These are phyloP conservation scores for Capronia epimyces DNA, from an alignment of 2,329 filamentous ascomycete genomes.

Conservation along the genomic window DNA sequence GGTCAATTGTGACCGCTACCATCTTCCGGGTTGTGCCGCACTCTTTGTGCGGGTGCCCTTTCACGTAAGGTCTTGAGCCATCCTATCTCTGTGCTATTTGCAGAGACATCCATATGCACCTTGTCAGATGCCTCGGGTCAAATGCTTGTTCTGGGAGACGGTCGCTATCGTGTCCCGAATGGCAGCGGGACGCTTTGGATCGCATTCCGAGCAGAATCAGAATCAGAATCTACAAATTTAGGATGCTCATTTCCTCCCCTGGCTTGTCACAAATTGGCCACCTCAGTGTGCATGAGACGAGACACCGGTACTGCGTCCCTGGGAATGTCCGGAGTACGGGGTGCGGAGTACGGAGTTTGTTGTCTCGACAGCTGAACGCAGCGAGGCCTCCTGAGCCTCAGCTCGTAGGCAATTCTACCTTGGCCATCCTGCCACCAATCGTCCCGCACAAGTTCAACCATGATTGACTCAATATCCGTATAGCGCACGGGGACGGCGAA, in stretches of 20 bases:
- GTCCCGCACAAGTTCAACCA: neutral
- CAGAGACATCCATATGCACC: neutral
- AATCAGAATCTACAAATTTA: neutral
- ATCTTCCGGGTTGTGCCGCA: neutral
- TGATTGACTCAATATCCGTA: neutral
- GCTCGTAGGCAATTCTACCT: too few species aligned
- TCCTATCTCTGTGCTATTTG: neutral
- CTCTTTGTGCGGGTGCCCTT: neutral
- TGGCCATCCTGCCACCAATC: neutral
- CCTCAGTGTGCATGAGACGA: neutral
- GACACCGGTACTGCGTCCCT: too few species aligned
- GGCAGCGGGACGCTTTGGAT: neutral
- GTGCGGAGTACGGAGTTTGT: too few species aligned
- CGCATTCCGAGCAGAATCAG: neutral
- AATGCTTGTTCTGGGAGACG: neutral
- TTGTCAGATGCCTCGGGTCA: neutral
- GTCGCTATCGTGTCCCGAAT: neutral
- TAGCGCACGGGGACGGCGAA: slow-evolving; percentile 8
- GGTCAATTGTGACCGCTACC: neutral
- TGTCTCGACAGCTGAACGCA: neutral
- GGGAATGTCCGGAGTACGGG: too few species aligned
- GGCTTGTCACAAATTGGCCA: neutral
- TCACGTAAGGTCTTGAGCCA: slow-evolving; percentile 11
- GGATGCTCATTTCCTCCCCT: neutral
- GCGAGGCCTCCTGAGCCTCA: too few species aligned